Conservation (phyloP, 139 green algal genomes). For the Coccomyxa sp. region DNA sequence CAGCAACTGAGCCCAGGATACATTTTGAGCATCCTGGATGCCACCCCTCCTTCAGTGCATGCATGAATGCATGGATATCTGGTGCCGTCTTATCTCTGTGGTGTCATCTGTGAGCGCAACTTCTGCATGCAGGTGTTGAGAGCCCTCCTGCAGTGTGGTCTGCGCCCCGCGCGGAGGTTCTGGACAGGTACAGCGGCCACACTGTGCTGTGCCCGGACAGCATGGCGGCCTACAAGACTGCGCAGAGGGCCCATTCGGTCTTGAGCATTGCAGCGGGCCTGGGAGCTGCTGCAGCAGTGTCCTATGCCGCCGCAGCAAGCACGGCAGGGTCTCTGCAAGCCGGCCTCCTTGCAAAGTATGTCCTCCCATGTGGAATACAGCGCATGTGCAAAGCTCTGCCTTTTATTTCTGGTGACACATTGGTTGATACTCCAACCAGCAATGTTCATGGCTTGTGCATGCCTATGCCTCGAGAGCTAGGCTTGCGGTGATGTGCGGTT, state of each 20-base stretch:
- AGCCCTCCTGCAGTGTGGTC: neutral
- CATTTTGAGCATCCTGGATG: no score
- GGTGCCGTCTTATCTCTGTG: neutral
- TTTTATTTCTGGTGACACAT: no score
- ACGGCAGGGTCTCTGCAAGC: no score
- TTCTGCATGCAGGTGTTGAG: neutral
- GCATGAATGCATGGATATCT: neutral
- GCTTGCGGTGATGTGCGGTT: no score
- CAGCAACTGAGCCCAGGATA: no score
- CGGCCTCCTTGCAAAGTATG: no score
- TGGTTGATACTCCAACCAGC: no score
- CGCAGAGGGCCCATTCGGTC: neutral
- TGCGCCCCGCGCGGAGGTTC: conserved; percentile 6
- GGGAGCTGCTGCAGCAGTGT: neutral
- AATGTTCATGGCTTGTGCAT: no score
- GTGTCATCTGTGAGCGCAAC: neutral
- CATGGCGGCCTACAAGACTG: conserved; percentile 3
- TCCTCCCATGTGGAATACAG: no score
- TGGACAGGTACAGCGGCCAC: conserved; percentile 15
- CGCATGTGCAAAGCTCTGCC: no score
- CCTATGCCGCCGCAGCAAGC: neutral
- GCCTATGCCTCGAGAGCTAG: no score
- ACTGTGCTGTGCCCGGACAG: conserved; percentile 18
- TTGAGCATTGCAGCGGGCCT: neutral
- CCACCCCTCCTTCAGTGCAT: no score